phyloP scores from a whole-genome alignment of 108 stramenopile species.

The Skeletonema grethae region DNA sequence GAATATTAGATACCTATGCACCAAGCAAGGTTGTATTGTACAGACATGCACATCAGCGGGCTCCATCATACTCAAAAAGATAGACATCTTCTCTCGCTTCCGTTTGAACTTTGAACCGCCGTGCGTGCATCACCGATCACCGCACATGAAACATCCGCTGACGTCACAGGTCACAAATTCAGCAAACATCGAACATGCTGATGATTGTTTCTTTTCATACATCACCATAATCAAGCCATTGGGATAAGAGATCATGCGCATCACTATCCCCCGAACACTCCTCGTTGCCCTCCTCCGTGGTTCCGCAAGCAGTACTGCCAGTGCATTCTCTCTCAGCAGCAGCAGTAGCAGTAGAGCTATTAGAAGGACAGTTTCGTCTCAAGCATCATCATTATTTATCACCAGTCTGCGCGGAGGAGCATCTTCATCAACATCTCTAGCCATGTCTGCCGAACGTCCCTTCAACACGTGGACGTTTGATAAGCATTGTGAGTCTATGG shows the following conservation, averaged over 20 bases:
- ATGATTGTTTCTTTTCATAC: no score
- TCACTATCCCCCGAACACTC: not conserved
- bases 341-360: not conserved
- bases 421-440: constrained; percentile 1
- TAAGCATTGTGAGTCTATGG: constrained; percentile 74
- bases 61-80: no score
- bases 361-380: not conserved
- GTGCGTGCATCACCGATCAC: no score
- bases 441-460: constrained; percentile 41
- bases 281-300: constrained; percentile 5
- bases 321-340: not conserved
- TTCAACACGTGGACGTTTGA: constrained; percentile 88
- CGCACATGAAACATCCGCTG: no score
- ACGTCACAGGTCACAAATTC: no score
- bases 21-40: no score
- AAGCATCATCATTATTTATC: not conserved
- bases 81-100: no score
- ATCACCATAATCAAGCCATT: not conserved
- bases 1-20: no score
- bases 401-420: not conserved
- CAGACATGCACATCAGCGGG: no score
- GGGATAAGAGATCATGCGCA: not conserved
- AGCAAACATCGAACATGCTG: no score
- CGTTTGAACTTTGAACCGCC: no score
- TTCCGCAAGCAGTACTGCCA: not conserved